Base-by-base conservation (phyloP, 352 stramenopile genomes). In the Saprolegnia diclina region DNA sequence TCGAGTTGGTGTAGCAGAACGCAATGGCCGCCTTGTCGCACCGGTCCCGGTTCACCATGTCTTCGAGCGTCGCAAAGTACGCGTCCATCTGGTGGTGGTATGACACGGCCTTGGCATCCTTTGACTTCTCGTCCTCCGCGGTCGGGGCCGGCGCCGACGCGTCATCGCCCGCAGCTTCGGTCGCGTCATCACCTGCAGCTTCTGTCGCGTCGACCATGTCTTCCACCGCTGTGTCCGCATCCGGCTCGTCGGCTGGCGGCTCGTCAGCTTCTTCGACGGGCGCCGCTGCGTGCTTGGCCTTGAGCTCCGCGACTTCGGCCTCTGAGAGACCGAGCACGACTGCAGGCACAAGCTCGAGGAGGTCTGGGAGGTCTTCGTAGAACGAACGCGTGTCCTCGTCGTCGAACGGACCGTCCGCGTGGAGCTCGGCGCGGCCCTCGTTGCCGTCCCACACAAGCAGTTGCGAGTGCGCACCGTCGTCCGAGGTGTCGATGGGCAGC, bases 1-100 rank as follows among this genome's bases (percentile, higher is more conserved):
- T 98, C 6, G 87, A 97, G 75, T 98, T 97, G 57, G 92, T 94
- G 62, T 97, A 97, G 78, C 92, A 98, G 77, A 99, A 99, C 24
- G 96, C 88, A 24, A 98, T 89, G 0, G 95, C 94, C 16, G 98
- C 87, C 57, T 98, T 97, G 78, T 99, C 97, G 52, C 96, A 95
- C 32, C 91, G 90, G 53, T 98, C 95, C 42, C 95, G 88, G 65
- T 96, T 96, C 67, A 96, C 85, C 68, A 97, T 92, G 65, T 98
- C 90, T 64, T 97, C 95, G 14, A 99, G 76, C 35, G 96, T 94
- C 21, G 71, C 76, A 69, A 94, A 93, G 66, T 87, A 93, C 53
- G 97, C 84, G 65, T 98, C 92, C 45, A 98, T 73, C 72, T 99
- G 89, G 59, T 97, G 91, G 71, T 98, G 96, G 68, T 98, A 96